Percentiles rank a stretch among this genome's conserved stretches.
Conservation (phyloP, 2,329 filamentous ascomycete species). For the Phaeosphaeria sp. region DNA sequence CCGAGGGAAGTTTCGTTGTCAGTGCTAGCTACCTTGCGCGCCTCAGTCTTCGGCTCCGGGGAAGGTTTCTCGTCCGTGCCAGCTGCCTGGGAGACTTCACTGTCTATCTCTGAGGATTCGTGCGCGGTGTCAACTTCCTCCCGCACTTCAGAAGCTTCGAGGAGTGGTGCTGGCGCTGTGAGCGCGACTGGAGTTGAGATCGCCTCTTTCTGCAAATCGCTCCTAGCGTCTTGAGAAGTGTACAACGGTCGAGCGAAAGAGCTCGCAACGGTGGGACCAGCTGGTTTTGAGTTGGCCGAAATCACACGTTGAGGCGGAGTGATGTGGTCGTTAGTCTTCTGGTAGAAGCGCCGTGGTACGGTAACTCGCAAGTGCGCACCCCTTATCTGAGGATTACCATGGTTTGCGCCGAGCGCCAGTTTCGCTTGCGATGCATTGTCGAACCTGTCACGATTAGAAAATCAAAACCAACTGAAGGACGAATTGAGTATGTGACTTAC, state of each 20-base stretch:
- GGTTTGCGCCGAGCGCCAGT: constrained; percentile 15
- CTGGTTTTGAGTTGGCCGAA: neutral
- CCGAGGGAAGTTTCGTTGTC: too few relatives aligned
- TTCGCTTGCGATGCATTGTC: constrained; percentile 16
- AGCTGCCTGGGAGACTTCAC: too few relatives aligned
- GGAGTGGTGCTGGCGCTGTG: too few relatives aligned
- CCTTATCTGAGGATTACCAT: constrained; percentile 13
- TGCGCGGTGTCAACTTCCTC: too few relatives aligned
- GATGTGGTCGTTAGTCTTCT: constrained; percentile 7
- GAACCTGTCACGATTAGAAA: constrained; percentile 25
- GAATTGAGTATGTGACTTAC: constrained; percentile 17
- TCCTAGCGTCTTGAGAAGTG: constrained; percentile 47
- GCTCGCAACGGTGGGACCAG: neutral
- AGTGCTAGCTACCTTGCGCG: too few relatives aligned
- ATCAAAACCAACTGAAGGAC: too few relatives aligned
- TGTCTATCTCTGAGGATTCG: too few relatives aligned
- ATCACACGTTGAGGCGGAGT: neutral
- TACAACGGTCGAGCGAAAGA: constrained; percentile 21
- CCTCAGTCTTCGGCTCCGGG: neutral
- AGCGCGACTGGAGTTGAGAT: constrained; percentile 3
- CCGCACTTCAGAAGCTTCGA: too few relatives aligned
- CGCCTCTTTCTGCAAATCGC: constrained; percentile 31
- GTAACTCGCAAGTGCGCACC: constrained; percentile 17
- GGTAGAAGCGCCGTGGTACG: constrained; percentile 31
- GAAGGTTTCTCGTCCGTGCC: constrained; percentile 1